phyloP scores from a whole-genome alignment of 495 filamentous ascomycete genomes.

The Sordaria brevicollis region DNA sequence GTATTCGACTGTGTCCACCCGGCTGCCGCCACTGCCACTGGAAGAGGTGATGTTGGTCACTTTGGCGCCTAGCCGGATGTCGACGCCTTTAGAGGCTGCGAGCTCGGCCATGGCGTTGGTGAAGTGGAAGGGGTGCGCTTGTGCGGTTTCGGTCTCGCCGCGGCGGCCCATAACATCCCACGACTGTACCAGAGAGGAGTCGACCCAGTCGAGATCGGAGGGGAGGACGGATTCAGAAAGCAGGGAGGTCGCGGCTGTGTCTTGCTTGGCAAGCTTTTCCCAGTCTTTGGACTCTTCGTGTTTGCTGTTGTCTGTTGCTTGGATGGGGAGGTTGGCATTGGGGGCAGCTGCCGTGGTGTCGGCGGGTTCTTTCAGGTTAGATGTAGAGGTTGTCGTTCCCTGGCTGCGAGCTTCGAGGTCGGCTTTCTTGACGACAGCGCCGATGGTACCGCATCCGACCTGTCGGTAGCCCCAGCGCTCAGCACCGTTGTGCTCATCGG shows the following conservation, averaged over 20 bases:
- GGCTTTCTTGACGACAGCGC: slow-evolving; percentile 41
- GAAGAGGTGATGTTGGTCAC: slow-evolving; percentile 42
- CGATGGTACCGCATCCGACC: slow-evolving; percentile 64
- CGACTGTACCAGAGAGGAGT: slow-evolving; percentile 48
- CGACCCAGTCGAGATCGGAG: slow-evolving; percentile 78
- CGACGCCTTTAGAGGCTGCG: slow-evolving; percentile 62
- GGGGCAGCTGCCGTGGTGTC: slow-evolving; percentile 1
- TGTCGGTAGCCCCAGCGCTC: slow-evolving; percentile 82
- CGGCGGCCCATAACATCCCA: slow-evolving; percentile 82
- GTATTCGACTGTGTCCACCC: slow-evolving; percentile 65
- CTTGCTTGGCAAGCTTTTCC: slow-evolving; percentile 65
- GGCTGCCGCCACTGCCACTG: neutral
- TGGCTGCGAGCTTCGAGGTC: slow-evolving; percentile 17
- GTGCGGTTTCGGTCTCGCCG: slow-evolving; percentile 58
- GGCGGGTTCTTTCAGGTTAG: neutral
- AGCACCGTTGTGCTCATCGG: slow-evolving; percentile 73
- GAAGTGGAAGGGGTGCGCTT: slow-evolving; percentile 90
- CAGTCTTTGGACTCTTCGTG: slow-evolving; percentile 26
- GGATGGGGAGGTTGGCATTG: slow-evolving; percentile 22
- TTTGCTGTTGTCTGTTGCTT: slow-evolving; percentile 11
- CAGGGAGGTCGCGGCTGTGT: slow-evolving; percentile 46
- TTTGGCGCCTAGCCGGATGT: slow-evolving; percentile 54
- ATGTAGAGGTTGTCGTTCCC: slow-evolving; percentile 9
- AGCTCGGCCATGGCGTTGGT: slow-evolving; percentile 79
- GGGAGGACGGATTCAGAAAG: slow-evolving; percentile 57